These are phyloP conservation scores for Tolypocladium paradoxum DNA, from an alignment of 2,329 filamentous ascomycete species.

Conservation along the genomic window DNA sequence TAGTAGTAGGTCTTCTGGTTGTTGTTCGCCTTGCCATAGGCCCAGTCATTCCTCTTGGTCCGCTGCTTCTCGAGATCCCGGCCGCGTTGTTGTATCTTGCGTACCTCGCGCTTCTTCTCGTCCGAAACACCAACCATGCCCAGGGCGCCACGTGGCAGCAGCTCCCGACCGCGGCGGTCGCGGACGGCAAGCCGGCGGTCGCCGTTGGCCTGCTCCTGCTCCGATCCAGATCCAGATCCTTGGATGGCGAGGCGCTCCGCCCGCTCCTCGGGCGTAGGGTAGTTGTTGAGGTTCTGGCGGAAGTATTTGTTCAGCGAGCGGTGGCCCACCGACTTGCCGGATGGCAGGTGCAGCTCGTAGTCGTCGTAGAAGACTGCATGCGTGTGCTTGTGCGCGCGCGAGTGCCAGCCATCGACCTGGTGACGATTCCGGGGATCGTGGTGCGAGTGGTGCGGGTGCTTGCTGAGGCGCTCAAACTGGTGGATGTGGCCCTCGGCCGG, in stretches of 20 bases:
- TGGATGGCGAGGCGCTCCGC: slow-evolving; percentile 56
- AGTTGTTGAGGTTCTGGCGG: slow-evolving; percentile 80
- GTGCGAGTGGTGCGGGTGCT: slow-evolving; percentile 66
- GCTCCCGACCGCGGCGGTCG: slow-evolving; percentile 35
- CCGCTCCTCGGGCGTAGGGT: slow-evolving; percentile 71
- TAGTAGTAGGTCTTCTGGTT: slow-evolving; percentile 56
- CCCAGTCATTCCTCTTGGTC: slow-evolving; percentile 54
- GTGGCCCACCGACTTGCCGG: slow-evolving; percentile 81
- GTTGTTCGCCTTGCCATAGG: slow-evolving; percentile 64
- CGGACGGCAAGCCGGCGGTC: slow-evolving; percentile 9
- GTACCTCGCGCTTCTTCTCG: slow-evolving; percentile 60
- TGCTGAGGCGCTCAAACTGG: slow-evolving; percentile 60
- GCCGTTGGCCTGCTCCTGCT: slow-evolving; percentile 20
- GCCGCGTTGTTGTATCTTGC: slow-evolving; percentile 56
- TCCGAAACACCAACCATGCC: slow-evolving; percentile 71
- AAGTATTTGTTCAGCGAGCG: slow-evolving; percentile 80
- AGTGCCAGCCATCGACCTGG: slow-evolving; percentile 69
- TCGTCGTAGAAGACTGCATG: slow-evolving; percentile 83
- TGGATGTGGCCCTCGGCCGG: slow-evolving; percentile 63
- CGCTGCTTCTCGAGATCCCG: slow-evolving; percentile 53
- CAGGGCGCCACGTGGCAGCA: slow-evolving; percentile 58
- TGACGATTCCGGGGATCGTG: slow-evolving; percentile 62
- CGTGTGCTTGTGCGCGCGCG: slow-evolving; percentile 63
- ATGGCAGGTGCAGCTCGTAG: slow-evolving; percentile 85
- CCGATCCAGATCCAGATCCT: slow-evolving; percentile 17